Conservation (phyloP, 768 basidiomycete genomes). For the Agaricus blazei region DNA sequence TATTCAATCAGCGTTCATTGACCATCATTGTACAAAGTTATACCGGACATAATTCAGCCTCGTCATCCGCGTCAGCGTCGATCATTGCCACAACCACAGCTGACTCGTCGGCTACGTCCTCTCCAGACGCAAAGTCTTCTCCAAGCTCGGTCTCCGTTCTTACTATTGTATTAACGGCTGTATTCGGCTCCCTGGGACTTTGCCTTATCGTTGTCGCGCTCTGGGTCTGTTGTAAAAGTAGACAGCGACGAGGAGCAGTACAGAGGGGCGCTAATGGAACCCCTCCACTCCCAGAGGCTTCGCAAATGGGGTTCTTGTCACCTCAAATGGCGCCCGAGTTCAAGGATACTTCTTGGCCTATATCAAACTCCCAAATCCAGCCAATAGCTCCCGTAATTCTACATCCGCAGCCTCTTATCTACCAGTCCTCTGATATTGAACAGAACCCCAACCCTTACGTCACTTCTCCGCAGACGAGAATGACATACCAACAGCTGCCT, state of each 20-base stretch:
- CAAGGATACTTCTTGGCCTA: not conserved
- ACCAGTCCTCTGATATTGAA: not conserved
- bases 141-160: conserved; percentile 11
- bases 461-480: not conserved
- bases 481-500: not conserved
- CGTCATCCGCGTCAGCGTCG: conserved; percentile 16
- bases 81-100: not conserved
- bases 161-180: conserved; percentile 27
- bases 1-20: not conserved
- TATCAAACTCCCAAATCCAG: not conserved
- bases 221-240: conserved; percentile 24
- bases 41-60: conserved; percentile 11
- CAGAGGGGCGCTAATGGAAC: conserved; percentile 28
- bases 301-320: no score
- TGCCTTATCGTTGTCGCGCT: conserved; percentile 20
- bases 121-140: conserved; percentile 7
- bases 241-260: conserved; percentile 24
- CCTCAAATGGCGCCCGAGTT: not conserved
- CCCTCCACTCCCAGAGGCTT: no score
- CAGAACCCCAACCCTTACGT: not conserved
- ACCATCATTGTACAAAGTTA: conserved; percentile 7
- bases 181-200: conserved; percentile 26
- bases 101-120: not conserved
- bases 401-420: not conserved
- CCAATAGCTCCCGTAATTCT: not conserved